Base-by-base conservation (phyloP, 2,329 filamentous ascomycete species). In the Phyllosticta citriasiana region DNA sequence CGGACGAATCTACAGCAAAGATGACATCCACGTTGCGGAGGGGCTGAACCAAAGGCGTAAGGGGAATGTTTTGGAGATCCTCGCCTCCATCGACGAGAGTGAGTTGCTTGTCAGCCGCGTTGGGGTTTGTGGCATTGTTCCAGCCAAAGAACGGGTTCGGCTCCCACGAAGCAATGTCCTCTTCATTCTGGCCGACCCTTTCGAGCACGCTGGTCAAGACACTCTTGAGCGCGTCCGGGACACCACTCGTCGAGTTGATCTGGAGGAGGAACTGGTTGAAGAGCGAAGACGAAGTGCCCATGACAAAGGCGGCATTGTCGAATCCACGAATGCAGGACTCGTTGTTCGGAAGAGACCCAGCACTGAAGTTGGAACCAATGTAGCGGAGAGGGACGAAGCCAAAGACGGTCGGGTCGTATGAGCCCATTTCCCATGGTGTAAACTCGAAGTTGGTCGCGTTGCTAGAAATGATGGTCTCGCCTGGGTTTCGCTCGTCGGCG, bases 241-340 rank as follows among this genome's bases (percentile, higher is more conserved):
- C 68, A 35, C 80, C 70, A 1, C 81, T 70, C 26, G 76, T 73
- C 24, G 74, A 72, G 9, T 89, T 82, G 60, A 93, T 77, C 10
- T 84, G 75, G 2, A 91, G 78, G 19, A 96, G 75, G 67, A 89
- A 82, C 67, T 85, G 79, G 76, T 96, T 96, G 80, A 96, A 96
- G 1, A 96, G 80, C 0, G 88, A 88, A 1, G 87, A 90, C 24
- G 87, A 91, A 0, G 91, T 96, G 57, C 91, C 91, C 84, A 96
- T 91, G 26, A 96, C 78, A 69, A 84, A 96, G 6, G 89, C 89
- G 25, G 83, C 82, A 67, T 91, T 91, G 74, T 96, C 92, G 65
- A 91, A 91, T 0, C 92, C 92, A 7, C 82, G 79, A 16, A 95
- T 81, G 69, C 92, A 96, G 27, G 75, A 71, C 53, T 82, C 80